These are phyloP conservation scores for Xylaria sp. DNA, from an alignment of 2,329 filamentous ascomycete genomes.

Conservation along the genomic window DNA sequence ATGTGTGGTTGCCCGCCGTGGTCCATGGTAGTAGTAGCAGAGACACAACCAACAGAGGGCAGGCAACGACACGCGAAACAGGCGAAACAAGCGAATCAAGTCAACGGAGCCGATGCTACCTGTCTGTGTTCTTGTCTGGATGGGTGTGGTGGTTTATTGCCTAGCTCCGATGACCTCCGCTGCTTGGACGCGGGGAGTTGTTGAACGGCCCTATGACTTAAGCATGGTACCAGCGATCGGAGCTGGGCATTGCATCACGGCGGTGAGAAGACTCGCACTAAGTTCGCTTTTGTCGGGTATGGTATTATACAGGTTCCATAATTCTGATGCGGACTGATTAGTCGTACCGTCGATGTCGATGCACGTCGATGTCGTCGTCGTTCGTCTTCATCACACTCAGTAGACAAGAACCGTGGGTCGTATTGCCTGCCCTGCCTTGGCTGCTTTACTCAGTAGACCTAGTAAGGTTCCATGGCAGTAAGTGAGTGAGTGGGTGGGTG, in stretches of 20 bases:
- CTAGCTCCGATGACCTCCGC: conserved; percentile 38
- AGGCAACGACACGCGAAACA: no score
- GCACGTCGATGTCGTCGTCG: not conserved
- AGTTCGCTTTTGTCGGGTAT: conserved; percentile 25
- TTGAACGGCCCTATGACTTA: conserved; percentile 38
- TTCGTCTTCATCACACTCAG: no score
- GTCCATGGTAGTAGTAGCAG: no score
- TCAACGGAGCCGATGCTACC: no score
- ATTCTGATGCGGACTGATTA: conserved; percentile 21
- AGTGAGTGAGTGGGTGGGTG: no score
- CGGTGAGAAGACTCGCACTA: conserved; percentile 26
- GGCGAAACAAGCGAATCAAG: no score
- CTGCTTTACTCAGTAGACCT: not conserved
- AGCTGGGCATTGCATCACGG: conserved; percentile 10
- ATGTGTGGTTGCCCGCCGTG: no score
- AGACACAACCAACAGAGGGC: no score
- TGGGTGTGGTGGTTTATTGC: conserved; percentile 24
- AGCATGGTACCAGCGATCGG: conserved; percentile 24
- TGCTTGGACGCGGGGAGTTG: conserved; percentile 26
- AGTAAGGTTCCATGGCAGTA: no score
- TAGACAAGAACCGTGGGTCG: not conserved
- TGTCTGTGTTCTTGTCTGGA: conserved; percentile 4
- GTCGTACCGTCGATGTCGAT: conserved; percentile 2
- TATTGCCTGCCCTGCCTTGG: not conserved
- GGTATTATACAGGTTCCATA: conserved; percentile 30